Percentiles rank a stretch among this genome's conserved stretches.
These are phyloP conservation scores for Aulographum hederae DNA, from an alignment of 2,329 filamentous ascomycete genomes.

Conservation along the genomic window DNA sequence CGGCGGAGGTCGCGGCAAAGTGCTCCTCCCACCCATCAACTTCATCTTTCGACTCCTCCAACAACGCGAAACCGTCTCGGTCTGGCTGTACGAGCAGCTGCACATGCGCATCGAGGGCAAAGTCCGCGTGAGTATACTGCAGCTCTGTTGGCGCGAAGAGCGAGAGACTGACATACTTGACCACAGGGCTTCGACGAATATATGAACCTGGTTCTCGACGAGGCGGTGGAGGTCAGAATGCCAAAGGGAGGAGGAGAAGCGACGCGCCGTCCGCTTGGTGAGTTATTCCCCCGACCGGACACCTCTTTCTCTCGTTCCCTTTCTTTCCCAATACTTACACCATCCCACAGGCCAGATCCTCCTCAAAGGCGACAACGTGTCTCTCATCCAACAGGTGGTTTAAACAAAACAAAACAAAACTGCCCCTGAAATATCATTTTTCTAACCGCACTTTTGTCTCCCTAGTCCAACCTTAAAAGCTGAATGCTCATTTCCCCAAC, in stretches of 20 bases:
- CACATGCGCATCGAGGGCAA: constrained; percentile 89
- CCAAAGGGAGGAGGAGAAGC: constrained; percentile 62
- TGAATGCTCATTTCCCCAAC: no score
- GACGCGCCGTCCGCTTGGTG: constrained; percentile 63
- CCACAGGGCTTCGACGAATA: constrained; percentile 96
- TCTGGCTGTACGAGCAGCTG: constrained; percentile 96
- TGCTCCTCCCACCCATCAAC: constrained; percentile 62
- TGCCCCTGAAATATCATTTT: no score
- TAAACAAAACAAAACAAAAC: no score
- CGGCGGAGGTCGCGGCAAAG: constrained; percentile 37
- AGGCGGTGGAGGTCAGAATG: constrained; percentile 81
- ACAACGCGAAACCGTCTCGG: constrained; percentile 66
- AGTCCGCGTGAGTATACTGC: constrained; percentile 52
- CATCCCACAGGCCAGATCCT: constrained; percentile 52
- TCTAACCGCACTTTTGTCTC: no score
- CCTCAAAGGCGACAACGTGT: constrained; percentile 77
- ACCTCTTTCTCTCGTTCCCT: no score
- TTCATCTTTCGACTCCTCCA: constrained; percentile 89
- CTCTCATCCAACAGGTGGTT: constrained; percentile 47
- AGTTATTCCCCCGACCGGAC: constrained; percentile 12
- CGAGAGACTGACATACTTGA: not conserved
- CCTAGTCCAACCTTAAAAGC: no score
- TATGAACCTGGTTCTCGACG: constrained; percentile 95
- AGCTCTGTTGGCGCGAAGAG: not conserved
- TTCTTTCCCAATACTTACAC: not conserved